Base-by-base conservation (phyloP, 305 asterid species). In the Salvia sclarea region DNA sequence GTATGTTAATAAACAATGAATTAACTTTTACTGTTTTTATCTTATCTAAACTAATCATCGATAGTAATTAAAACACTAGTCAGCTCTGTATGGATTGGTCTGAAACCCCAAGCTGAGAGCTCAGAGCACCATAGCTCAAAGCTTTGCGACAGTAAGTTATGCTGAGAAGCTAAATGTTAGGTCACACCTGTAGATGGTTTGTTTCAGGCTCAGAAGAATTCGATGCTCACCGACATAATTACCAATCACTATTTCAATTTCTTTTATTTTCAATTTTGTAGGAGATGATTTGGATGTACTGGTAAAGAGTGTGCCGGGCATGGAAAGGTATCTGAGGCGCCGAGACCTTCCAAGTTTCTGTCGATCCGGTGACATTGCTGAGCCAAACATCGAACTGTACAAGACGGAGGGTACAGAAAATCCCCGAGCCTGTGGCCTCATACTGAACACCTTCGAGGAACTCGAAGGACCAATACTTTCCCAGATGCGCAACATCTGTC, bases 361-460 rank as follows among this genome's bases (percentile, higher is more conserved):
- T 71, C 76, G 85, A 17, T 56, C 70, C 0, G 75, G 67, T 0
- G 69, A 86, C 37, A 0, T 73, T 43, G 22, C 73, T 13, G 55
- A 76, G 70, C 81, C 82, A 0, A 31, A 2, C 6, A 60, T 90
- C 31, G 84, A 77, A 31, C 41, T 71, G 49, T 79, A 61, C 25
- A 85, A 60, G 54, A 71, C 52, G 2, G 88, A 90, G 59, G 9
- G 79, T 17, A 28, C 61, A 59, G 86, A 76, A 60, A 78, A 76
- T 28, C 61, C 86, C 3, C 79, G 87, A 28, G 95, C 86, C 18
- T 18, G 38, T 43, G 96, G 89, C 5, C 82, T 90, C 40, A 83
- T 90, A 67, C 68, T 90, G 9, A 90, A 90, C 87, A 85, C 96
- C 11, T 89, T 86, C 12, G 89, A 88, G 68, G 85, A 84, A 17